Evolutionary conservation across 148 eudicot species (phyloP), one percentile per base, ranked within the genome.

Genomic region (Bassia scoparia): DNA sequence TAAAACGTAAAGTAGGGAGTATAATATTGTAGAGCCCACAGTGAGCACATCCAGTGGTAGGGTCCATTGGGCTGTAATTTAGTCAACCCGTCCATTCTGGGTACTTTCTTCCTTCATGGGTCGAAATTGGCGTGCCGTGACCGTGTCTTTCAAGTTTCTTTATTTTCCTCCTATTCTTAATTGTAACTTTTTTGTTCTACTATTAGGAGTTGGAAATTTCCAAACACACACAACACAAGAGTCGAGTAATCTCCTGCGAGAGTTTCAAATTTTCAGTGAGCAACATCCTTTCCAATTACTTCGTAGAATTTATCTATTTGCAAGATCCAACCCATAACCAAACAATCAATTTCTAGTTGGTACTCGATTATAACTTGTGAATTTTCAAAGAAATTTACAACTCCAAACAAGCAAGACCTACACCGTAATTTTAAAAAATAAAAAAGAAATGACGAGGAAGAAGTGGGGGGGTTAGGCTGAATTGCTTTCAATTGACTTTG

Each of bases 61-160:
- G 66, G 68, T 37, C 75, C 68, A 60, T 26, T 61, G 76, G 68
- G 68, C 76, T 23, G 27, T 71, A 43, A 23, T 15, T 9, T 44
- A 61, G 76, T 72, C 76, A 72, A 72, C 37, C 31, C 50, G 33
- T 35, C 61, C 43, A 41, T 21, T 41, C 54, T n/a, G 20, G 0
- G 26, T 11, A 41, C 2, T 23, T 33, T 24, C 33, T 11, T 23
- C 21, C 16, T 29, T 12, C 11, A 1, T 49, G 55, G n/a, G 76
- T 73, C 76, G 59, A 49, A 54, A 31, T 7, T 73, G 76, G 76
- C 21, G 69, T 73, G 69, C 76, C 76, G 46, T 72, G 75, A 41
- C 67, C 75, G 58, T 61, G 55, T 49, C 55, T 24, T 44, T 60
- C 43, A 44, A 61, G 33, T 26, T 66, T 44, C 16, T 18, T 64